These are phyloP conservation scores for Lanmaoa pseudosensibilis DNA, from an alignment of 768 basidiomycete species.

Conservation along the genomic window DNA sequence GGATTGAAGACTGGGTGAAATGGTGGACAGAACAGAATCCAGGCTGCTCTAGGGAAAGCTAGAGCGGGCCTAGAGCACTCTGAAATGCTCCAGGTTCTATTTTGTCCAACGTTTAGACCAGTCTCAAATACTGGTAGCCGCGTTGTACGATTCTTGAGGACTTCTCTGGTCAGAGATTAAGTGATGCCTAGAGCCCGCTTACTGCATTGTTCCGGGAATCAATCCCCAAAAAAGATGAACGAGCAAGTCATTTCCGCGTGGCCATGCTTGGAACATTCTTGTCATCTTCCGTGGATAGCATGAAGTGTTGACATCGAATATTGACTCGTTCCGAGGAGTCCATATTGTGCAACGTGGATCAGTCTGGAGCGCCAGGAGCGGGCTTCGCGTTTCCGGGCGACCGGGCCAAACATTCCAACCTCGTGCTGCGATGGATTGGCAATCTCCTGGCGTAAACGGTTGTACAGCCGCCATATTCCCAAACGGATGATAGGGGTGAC, in stretches of 20 bases:
- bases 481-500: slow-evolving; percentile 6
- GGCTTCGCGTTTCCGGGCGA: slow-evolving; percentile 1
- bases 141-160: background rate
- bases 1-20: too few species aligned
- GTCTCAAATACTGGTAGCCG: too few species aligned
- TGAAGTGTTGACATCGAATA: slow-evolving; percentile 4
- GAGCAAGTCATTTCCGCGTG: slow-evolving; percentile 10
- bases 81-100: too few species aligned
- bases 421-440: slow-evolving; percentile 2
- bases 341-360: slow-evolving; percentile 4
- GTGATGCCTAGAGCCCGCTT: background rate
- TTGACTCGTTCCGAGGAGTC: background rate
- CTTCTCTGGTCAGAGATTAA: background rate
- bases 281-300: slow-evolving; percentile 3
- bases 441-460: slow-evolving; percentile 4
- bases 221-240: background rate
- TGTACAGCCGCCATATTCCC: slow-evolving; percentile 1
- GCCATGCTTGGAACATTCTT: background rate
- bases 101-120: too few species aligned
- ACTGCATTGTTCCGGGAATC: slow-evolving; percentile 1
- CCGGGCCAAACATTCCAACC: slow-evolving; percentile 14
- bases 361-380: slow-evolving; percentile 6
- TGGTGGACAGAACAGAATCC: too few species aligned
- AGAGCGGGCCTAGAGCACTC: too few species aligned
- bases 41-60: too few species aligned